Conservation (phyloP, 768 basidiomycete species). For the Austroboletus eburneus region DNA sequence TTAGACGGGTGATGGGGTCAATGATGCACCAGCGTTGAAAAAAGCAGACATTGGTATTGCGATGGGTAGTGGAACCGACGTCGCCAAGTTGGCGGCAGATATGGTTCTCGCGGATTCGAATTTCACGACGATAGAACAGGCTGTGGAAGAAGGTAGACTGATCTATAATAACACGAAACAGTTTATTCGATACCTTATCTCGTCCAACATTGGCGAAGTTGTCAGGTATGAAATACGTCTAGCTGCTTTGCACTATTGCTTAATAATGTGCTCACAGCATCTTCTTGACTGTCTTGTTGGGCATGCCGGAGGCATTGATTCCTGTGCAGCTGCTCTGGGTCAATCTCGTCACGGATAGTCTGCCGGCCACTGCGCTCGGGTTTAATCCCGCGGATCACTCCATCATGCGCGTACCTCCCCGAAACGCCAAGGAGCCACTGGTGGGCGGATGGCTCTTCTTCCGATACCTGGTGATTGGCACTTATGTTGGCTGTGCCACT, state of each 20-base stretch:
- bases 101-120: slow-evolving; percentile 98
- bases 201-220: slow-evolving; percentile 96
- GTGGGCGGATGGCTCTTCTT: slow-evolving; percentile 94
- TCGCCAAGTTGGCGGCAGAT: slow-evolving; percentile 95
- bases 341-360: slow-evolving; percentile 94
- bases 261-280: slow-evolving; percentile 53
- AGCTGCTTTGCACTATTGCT: background rate
- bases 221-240: slow-evolving; percentile 50
- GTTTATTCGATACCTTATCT: slow-evolving; percentile 98
- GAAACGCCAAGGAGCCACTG: slow-evolving; percentile 86
- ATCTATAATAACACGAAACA: slow-evolving; percentile 99
- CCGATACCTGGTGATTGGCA: slow-evolving; percentile 90
- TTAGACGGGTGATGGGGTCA: slow-evolving; percentile 95
- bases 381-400: slow-evolving; percentile 97
- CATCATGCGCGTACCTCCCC: slow-evolving; percentile 94
- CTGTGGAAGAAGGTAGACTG: slow-evolving; percentile 94
- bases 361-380: slow-evolving; percentile 94
- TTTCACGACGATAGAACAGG: slow-evolving; percentile 94
- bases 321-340: slow-evolving; percentile 99
- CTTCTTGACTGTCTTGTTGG: slow-evolving; percentile 93
- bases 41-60: slow-evolving; percentile 98
- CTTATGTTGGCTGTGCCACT: slow-evolving; percentile 92
- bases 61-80: slow-evolving; percentile 99
- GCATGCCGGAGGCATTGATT: slow-evolving; percentile 99
- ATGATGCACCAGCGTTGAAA: slow-evolving; percentile 95